phyloP scores from a whole-genome alignment of 805 yeast genomes.

The Lipomyces lipofer region DNA sequence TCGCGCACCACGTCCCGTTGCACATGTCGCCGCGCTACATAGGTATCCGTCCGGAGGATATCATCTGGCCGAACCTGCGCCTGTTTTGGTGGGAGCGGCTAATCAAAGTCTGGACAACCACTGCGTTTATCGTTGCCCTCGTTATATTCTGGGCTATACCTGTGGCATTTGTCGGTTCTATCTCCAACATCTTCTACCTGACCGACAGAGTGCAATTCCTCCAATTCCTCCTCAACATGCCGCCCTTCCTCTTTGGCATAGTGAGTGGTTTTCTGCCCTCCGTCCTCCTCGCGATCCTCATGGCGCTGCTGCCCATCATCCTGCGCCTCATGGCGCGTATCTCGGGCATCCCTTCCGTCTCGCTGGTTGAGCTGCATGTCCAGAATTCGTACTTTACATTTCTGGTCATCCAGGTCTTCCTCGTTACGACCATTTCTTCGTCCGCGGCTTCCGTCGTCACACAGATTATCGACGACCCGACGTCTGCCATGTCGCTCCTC shows the following conservation, averaged over 20 bases:
- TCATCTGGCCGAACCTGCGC: conserved; percentile 78
- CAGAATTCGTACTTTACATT: conserved; percentile 89
- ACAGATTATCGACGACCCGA: conserved; percentile 66
- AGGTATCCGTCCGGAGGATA: conserved; percentile 76
- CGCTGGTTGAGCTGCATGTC: conserved; percentile 74
- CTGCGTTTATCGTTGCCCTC: conserved; percentile 58
- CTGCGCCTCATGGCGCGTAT: conserved; percentile 74
- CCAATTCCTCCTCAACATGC: conserved; percentile 73
- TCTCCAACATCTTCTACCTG: conserved; percentile 80
- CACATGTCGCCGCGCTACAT: conserved; percentile 51
- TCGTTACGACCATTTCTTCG: conserved; percentile 81
- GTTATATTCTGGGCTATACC: conserved; percentile 95
- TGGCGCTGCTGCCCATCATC: conserved; percentile 83
- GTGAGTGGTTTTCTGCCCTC: conserved; percentile 88
- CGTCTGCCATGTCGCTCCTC: conserved; percentile 68
- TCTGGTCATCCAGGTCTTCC: conserved; percentile 85
- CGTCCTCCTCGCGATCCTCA: conserved; percentile 72
- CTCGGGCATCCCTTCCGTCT: conserved; percentile 69
- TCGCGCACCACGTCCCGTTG: conserved; percentile 50
- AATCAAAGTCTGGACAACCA: conserved; percentile 58
- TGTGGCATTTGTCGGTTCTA: conserved; percentile 94
- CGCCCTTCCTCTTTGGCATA: conserved; percentile 68
- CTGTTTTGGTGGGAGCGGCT: conserved; percentile 58
- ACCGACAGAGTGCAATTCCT: conserved; percentile 73
- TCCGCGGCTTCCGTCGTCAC: conserved; percentile 78